These are phyloP conservation scores for Cytospora paraplurivora DNA, from an alignment of 2,329 filamentous ascomycete species.

Conservation along the genomic window DNA sequence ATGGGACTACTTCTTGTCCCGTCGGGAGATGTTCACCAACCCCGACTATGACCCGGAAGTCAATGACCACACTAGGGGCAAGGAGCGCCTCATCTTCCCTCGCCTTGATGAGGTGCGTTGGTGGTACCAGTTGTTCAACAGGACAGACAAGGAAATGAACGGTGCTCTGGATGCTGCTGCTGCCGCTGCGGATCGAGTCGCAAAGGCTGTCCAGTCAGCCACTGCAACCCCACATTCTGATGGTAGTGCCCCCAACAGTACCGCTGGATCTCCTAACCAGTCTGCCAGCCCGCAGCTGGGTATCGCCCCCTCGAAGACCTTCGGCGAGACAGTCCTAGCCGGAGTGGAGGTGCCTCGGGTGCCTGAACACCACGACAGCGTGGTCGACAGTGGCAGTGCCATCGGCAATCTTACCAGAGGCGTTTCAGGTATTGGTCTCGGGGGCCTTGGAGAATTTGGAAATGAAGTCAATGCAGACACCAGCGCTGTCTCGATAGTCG, in stretches of 20 bases:
- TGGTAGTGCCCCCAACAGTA: constrained; percentile 35
- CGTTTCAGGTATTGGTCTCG: constrained; percentile 17
- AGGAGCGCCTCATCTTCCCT: constrained; percentile 84
- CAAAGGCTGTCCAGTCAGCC: constrained; percentile 36
- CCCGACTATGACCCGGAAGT: constrained; percentile 72
- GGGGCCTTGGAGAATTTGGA: constrained; percentile 5
- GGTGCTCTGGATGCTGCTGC: constrained; percentile 59
- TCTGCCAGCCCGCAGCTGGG: constrained; percentile 41
- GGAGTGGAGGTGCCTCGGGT: constrained; percentile 23
- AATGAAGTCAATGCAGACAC: not conserved
- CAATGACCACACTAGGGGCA: constrained; percentile 77
- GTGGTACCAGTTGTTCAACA: constrained; percentile 89
- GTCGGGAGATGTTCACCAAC: constrained; percentile 81
- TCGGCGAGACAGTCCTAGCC: constrained; percentile 26
- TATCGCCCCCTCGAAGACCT: constrained; percentile 19
- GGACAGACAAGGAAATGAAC: constrained; percentile 93
- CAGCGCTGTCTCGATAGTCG: not conserved
- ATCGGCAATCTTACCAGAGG: constrained; percentile 16
- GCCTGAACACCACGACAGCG: not conserved
- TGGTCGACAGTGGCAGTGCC: not conserved
- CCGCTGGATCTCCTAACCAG: constrained; percentile 35
- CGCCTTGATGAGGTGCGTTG: constrained; percentile 77
- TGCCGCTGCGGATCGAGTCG: constrained; percentile 47
- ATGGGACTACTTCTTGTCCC: constrained; percentile 92
- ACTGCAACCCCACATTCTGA: constrained; percentile 48